Evolutionary conservation across 495 filamentous ascomycete species (phyloP), one percentile per base, ranked within the genome.

Genomic region (Neurospora tetraspora): DNA sequence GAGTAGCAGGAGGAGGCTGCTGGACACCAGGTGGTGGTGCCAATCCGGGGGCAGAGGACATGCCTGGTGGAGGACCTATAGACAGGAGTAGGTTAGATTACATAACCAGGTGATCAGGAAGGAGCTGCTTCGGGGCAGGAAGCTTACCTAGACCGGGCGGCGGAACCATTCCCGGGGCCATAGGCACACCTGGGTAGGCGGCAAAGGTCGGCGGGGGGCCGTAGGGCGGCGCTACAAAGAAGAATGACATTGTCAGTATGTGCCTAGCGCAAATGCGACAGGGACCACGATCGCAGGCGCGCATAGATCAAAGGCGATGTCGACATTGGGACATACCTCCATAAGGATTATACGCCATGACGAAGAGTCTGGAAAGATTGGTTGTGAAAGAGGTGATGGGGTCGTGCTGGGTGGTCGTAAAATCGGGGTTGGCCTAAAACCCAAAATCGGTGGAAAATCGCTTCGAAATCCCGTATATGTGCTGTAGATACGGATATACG

Each of bases 91-190:
- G 14, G n/a, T 34, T n/a, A 45, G n/a, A 37, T 5, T 14, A 71
- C 43, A 73, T 71, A 20, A 68, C 39, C 23, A n/a, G 27, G 45
- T 23, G 18, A 4, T 65, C 12, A 27, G 6, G 39, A 45, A 45
- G 70, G 71, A 70, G 71, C 70, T 71, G 74, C 71, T 69, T 18
- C 23, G 69, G 61, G 65, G 68, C 70, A 11, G 71, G 70, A 69
- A 70, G 81, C 90, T 83, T 88, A 93, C 94, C 94, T 89, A 97
- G 89, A 77, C 93, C 94, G 72, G 94, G 94, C 70, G 94, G 92
- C 77, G 91, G 89, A 73, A 88, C 89, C 85, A 92, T 88, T 61
- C 88, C 89, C 68, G 89, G 90, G 36, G 89, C 79, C 71, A 83
- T 84, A 69, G 82, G 80, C 74, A 87, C 84, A 71, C 88, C 92